phyloP scores from a whole-genome alignment of 2,329 filamentous ascomycete genomes.

The Aspergillus persii region DNA sequence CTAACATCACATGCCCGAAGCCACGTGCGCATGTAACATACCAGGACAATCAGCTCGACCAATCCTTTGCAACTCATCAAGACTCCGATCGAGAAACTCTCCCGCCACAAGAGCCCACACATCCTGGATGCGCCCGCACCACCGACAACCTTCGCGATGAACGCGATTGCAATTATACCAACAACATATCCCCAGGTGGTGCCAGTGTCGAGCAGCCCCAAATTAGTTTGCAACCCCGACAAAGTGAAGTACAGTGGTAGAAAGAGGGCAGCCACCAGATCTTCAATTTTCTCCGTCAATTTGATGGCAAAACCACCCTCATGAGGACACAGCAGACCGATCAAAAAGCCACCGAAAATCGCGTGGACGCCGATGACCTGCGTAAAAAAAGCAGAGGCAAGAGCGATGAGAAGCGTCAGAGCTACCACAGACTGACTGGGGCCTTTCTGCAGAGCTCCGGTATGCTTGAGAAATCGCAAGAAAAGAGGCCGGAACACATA shows the following conservation, averaged over 20 bases:
- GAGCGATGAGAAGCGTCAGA: slow-evolving; percentile 73
- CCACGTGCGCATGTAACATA: slow-evolving; percentile 44
- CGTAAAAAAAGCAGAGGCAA: slow-evolving; percentile 82
- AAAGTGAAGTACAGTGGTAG: slow-evolving; percentile 90
- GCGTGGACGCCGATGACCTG: slow-evolving; percentile 88
- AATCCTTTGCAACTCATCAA: slow-evolving; percentile 97
- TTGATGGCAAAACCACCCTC: slow-evolving; percentile 89
- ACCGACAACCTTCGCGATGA: slow-evolving; percentile 79
- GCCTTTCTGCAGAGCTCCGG: slow-evolving; percentile 78
- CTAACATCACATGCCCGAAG: too few species aligned
- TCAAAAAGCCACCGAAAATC: slow-evolving; percentile 90
- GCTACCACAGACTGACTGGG: slow-evolving; percentile 82
- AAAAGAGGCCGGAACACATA: slow-evolving; percentile 72
- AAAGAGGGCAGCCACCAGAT: slow-evolving; percentile 79
- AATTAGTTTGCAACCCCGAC: slow-evolving; percentile 82
- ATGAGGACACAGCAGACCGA: slow-evolving; percentile 85
- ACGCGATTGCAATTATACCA: slow-evolving; percentile 76
- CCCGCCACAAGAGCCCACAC: slow-evolving; percentile 81
- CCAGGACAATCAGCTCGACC: slow-evolving; percentile 90
- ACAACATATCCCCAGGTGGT: slow-evolving; percentile 88
- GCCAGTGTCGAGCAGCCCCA: slow-evolving; percentile 78
- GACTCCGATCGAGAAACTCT: slow-evolving; percentile 81
- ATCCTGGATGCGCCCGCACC: slow-evolving; percentile 73
- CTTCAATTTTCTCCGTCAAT: slow-evolving; percentile 89
- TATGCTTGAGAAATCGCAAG: slow-evolving; percentile 68